Percentiles rank a stretch among this genome's conserved stretches.
phyloP scores from a whole-genome alignment of 23 red algal genomes.

The Chondrus crispus region DNA sequence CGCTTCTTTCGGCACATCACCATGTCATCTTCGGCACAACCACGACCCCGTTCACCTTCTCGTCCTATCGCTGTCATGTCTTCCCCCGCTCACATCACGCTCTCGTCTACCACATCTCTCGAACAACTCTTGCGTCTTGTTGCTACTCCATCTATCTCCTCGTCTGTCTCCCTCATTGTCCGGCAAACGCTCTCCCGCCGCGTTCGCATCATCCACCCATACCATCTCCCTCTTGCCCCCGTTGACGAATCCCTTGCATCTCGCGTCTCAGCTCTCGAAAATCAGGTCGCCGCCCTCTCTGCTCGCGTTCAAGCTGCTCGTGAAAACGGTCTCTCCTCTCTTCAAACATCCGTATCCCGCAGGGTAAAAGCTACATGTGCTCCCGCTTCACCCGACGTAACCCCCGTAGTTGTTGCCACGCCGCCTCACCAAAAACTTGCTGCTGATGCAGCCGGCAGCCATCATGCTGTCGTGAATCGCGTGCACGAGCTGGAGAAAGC shows the following conservation, averaged over 20 bases:
- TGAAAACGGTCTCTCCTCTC: neutral
- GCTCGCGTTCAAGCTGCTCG: neutral
- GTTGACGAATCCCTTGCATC: neutral
- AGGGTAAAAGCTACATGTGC: neutral
- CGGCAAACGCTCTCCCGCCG: neutral
- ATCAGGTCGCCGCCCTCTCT: neutral
- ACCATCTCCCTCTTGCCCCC: neutral
- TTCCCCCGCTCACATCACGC: neutral
- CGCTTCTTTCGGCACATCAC: no score
- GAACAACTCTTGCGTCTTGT: neutral
- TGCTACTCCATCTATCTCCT: neutral
- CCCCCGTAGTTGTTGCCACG: neutral
- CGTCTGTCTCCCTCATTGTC: neutral
- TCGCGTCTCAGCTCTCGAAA: neutral
- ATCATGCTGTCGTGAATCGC: neutral
- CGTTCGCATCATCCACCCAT: slow-evolving; percentile 24
- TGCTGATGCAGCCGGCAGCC: neutral
- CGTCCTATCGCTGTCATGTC: neutral
- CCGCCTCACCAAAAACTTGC: neutral
- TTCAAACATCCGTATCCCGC: neutral
- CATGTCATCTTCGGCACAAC: no score
- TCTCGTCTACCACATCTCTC: neutral
- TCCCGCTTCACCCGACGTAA: neutral
- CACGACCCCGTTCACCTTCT: neutral
- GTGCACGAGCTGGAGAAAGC: neutral